These are phyloP conservation scores for Calonectria pseudoturangicola DNA, from an alignment of 2,329 filamentous ascomycete genomes.

Conservation along the genomic window DNA sequence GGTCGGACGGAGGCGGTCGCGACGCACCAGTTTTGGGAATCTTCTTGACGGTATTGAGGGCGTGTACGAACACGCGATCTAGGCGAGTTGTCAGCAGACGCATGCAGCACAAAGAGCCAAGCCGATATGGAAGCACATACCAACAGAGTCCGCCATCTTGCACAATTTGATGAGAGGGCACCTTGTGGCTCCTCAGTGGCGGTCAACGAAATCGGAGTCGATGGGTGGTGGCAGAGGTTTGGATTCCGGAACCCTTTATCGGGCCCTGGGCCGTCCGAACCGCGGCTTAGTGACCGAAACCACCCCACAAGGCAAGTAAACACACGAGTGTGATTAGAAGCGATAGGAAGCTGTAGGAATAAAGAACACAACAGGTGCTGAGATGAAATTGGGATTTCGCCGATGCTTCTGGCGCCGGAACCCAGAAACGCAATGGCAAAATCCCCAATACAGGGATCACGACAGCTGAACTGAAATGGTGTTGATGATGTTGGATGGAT, in stretches of 20 bases:
- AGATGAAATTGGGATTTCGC: slow-evolving; percentile 32
- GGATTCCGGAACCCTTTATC: slow-evolving; percentile 51
- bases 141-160: slow-evolving; percentile 57
- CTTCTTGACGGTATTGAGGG: slow-evolving; percentile 98
- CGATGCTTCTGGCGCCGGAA: slow-evolving; percentile 40
- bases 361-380: slow-evolving; percentile 27
- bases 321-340: not conserved
- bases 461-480: slow-evolving; percentile 6
- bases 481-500: slow-evolving; percentile 34
- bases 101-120: slow-evolving; percentile 2
- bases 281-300: slow-evolving; percentile 55
- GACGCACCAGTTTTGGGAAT: slow-evolving; percentile 94
- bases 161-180: slow-evolving; percentile 39
- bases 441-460: slow-evolving; percentile 10
- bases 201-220: slow-evolving; percentile 42
- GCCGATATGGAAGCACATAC: slow-evolving; percentile 48
- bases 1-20: slow-evolving; percentile 88
- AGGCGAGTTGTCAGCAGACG: slow-evolving; percentile 41
- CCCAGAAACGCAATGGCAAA: slow-evolving; percentile 48
- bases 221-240: slow-evolving; percentile 41
- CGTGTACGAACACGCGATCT: slow-evolving; percentile 99
- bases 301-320: slow-evolving; percentile 49
- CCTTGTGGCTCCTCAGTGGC: slow-evolving; percentile 45
- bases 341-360: slow-evolving; percentile 19
- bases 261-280: slow-evolving; percentile 53